phyloP scores from a whole-genome alignment of 345 rosid genomes.

The Limnanthes douglasii region DNA sequence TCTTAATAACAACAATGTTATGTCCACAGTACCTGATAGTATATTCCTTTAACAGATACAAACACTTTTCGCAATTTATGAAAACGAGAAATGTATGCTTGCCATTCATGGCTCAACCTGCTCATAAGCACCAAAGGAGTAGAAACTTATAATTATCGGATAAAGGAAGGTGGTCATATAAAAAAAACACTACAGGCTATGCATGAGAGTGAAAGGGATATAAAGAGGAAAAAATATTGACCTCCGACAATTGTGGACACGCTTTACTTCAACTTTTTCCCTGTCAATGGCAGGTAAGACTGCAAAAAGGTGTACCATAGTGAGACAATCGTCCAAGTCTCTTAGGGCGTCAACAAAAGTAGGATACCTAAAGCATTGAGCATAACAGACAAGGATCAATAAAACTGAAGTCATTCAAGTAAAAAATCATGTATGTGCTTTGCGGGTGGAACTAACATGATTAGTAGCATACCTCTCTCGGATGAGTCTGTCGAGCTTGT shows the following conservation, averaged over 20 bases:
- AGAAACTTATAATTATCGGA: neutral
- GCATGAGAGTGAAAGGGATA: neutral
- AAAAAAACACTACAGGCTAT: neutral
- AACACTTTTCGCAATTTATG: constrained; percentile 82
- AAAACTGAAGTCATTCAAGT: neutral
- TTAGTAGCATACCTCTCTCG: constrained; percentile 50
- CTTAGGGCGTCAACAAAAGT: constrained; percentile 76
- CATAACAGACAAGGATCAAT: constrained; percentile 4
- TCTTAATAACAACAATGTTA: constrained; percentile 1
- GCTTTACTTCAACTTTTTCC: constrained; percentile 59
- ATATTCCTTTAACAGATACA: constrained; percentile 88
- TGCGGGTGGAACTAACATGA: neutral
- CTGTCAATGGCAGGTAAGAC: constrained; percentile 74
- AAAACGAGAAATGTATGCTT: constrained; percentile 63
- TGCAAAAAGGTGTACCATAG: constrained; percentile 92
- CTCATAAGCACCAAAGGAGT: constrained; percentile 7
- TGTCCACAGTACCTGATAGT: constrained; percentile 67
- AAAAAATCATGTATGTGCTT: neutral
- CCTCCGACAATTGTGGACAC: constrained; percentile 81
- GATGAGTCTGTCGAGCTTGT: constrained; percentile 53
- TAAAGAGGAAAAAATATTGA: constrained; percentile 4
- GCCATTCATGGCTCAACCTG: constrained; percentile 97
- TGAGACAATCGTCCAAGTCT: constrained; percentile 91
- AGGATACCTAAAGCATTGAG: constrained; percentile 48
- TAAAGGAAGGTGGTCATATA: neutral